Conservation (phyloP, 257 asterid genomes). For the Penstemon barbatus region DNA sequence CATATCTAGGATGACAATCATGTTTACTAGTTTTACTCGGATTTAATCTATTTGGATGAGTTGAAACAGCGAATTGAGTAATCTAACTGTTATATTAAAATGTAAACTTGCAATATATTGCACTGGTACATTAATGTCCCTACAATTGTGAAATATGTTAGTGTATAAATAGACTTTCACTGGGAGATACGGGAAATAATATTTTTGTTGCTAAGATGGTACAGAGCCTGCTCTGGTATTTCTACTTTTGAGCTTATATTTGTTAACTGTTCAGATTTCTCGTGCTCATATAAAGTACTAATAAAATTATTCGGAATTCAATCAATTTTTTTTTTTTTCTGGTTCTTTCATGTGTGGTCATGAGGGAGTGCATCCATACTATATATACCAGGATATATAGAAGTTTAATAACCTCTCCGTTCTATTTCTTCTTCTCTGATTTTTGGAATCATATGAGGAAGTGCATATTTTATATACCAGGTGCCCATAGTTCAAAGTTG, state of each 20-base stretch:
- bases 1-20: neutral
- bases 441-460: constrained; percentile 6
- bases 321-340: constrained; percentile 3
- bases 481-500: constrained; percentile 23
- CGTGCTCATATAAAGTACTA: neutral
- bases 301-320: neutral
- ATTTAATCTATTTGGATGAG: neutral
- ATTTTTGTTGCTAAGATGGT: constrained; percentile 4
- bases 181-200: neutral
- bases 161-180: constrained; percentile 3
- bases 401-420: neutral
- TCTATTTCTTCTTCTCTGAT: constrained; percentile 11
- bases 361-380: neutral
- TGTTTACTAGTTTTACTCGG: constrained; percentile 7
- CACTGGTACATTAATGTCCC: too few species aligned
- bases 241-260: neutral
- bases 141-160: neutral
- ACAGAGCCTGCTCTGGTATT: neutral
- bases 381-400: constrained; percentile 1
- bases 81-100: neutral
- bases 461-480: constrained; percentile 22
- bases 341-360: constrained; percentile 19
- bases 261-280: neutral
- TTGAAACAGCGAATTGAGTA: constrained; percentile 13
- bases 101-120: neutral